Evolutionary conservation across 768 basidiomycete species (phyloP).

Genomic region (Suillus sp.): DNA sequence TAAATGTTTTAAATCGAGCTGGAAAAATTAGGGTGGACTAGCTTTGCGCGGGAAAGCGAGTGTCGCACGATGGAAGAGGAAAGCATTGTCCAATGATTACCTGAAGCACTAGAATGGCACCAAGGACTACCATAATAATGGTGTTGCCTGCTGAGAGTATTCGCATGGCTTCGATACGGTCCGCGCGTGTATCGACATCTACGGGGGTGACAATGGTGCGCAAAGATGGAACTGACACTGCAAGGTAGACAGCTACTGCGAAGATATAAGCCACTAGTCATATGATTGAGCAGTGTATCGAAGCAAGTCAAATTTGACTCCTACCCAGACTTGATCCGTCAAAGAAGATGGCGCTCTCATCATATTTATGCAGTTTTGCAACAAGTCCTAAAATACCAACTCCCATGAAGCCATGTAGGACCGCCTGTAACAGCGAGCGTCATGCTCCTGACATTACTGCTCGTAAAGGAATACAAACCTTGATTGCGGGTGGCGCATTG

Average conservation of each 20-base stretch:
- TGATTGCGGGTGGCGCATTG: conserved; percentile 91
- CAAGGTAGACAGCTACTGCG: conserved; percentile 75
- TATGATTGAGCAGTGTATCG: conserved; percentile 19
- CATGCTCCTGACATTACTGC: neutral
- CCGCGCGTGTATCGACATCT: conserved; percentile 56
- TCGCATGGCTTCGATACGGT: conserved; percentile 77
- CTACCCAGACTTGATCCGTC: conserved; percentile 87
- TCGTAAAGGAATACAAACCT: conserved; percentile 49
- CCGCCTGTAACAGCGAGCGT: conserved; percentile 50
- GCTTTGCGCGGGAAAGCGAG: conserved; percentile 20
- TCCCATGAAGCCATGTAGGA: conserved; percentile 83
- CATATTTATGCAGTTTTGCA: conserved; percentile 83
- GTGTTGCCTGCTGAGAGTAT: conserved; percentile 87
- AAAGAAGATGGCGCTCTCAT: conserved; percentile 93
- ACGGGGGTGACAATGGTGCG: conserved; percentile 71
- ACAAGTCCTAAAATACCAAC: conserved; percentile 75
- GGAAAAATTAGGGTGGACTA: neutral
- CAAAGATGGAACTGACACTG: conserved; percentile 78
- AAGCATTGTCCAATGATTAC: conserved; percentile 42
- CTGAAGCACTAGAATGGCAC: conserved; percentile 70
- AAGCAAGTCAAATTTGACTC: conserved; percentile 26
- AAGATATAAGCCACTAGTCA: conserved; percentile 71
- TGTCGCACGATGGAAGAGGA: conserved; percentile 17
- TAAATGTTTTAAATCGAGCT: conserved; percentile 6
- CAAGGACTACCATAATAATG: conserved; percentile 71